These are phyloP conservation scores for Chamaecrista fasciculata DNA, from an alignment of 306 rosid species.

Conservation along the genomic window DNA sequence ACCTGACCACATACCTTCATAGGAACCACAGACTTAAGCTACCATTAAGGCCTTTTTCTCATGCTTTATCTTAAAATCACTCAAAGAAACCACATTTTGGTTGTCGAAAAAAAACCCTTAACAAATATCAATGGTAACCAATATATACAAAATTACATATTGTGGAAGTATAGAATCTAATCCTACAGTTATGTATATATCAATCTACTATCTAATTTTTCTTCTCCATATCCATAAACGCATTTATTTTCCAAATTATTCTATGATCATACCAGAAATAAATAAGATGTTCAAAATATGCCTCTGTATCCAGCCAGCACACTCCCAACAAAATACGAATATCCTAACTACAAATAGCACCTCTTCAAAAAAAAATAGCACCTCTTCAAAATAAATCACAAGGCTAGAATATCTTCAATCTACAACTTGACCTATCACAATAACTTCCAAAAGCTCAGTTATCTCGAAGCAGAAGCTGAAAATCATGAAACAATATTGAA, in stretches of 20 bases:
- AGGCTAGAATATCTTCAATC: neutral
- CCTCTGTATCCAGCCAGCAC: neutral
- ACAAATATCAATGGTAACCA: too few species aligned
- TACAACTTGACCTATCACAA: neutral
- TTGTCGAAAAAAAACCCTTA: too few species aligned
- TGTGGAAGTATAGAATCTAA: too few species aligned
- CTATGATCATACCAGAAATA: neutral
- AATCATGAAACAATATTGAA: neutral
- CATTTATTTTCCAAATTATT: neutral
- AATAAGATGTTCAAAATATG: neutral
- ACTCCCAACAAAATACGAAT: neutral
- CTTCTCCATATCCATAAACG: neutral
- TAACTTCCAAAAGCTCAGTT: neutral
- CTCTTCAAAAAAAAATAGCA: too few species aligned
- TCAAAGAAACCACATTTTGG: too few species aligned
- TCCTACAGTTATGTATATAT: too few species aligned
- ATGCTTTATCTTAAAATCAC: too few species aligned
- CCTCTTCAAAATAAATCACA: constrained; percentile 7
- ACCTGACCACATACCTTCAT: too few species aligned
- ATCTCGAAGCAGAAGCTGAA: neutral
- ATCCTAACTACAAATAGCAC: neutral
- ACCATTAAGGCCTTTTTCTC: too few species aligned
- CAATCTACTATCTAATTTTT: neutral
- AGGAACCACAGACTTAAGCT: too few species aligned
- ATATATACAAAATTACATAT: too few species aligned